Conservation (phyloP, 345 rosid species). For the Camelina laxa region DNA sequence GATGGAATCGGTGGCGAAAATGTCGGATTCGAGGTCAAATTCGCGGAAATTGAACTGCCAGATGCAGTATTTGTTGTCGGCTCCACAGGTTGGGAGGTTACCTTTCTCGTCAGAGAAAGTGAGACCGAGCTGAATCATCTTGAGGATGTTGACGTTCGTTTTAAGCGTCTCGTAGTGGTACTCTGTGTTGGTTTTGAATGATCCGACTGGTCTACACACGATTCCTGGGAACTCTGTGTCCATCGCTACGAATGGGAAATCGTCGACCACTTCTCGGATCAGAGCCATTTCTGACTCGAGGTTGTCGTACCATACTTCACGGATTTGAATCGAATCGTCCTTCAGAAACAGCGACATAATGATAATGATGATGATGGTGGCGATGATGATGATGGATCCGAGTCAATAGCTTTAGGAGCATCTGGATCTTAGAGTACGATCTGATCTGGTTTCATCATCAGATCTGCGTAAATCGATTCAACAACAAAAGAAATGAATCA, state of each 20-base stretch:
- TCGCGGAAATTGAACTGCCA: constrained; percentile 87
- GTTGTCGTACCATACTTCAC: constrained; percentile 75
- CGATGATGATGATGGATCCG: constrained; percentile 19
- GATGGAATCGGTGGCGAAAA: constrained; percentile 63
- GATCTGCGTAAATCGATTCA: constrained; percentile 27
- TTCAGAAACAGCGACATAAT: constrained; percentile 57
- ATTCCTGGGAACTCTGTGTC: constrained; percentile 86
- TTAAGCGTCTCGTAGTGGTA: constrained; percentile 61
- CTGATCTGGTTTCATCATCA: constrained; percentile 17
- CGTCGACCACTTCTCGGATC: constrained; percentile 60
- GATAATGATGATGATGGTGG: constrained; percentile 11
- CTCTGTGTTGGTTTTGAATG: constrained; percentile 56
- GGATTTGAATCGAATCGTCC: constrained; percentile 62
- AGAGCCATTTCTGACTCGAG: constrained; percentile 58
- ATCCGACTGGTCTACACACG: constrained; percentile 59
- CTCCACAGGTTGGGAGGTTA: constrained; percentile 66
- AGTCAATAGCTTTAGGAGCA: neutral
- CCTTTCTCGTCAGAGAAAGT: constrained; percentile 71
- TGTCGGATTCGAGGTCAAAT: constrained; percentile 60
- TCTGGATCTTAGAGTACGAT: constrained; percentile 31
- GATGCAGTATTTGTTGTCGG: constrained; percentile 60
- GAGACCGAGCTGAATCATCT: constrained; percentile 77
- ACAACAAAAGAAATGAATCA: constrained; percentile 8
- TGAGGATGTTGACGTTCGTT: constrained; percentile 71
- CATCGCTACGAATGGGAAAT: constrained; percentile 71